Evolutionary conservation across 2,329 filamentous ascomycete species (phyloP), one percentile per base, ranked within the genome.

Genomic region (Hypoxylon sp.): DNA sequence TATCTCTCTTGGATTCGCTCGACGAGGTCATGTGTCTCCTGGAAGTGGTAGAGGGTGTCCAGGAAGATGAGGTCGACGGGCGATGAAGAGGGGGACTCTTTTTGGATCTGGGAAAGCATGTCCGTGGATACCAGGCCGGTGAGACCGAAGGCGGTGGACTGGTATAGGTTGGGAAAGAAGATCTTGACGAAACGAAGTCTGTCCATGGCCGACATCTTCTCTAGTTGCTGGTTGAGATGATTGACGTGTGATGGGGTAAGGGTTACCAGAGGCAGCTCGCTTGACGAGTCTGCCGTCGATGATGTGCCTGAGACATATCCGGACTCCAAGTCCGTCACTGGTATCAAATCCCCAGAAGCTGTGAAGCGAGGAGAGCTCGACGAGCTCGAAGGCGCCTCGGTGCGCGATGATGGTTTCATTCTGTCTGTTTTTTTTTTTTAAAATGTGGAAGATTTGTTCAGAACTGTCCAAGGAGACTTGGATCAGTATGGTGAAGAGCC

Each of bases 161-260:
- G 90, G 76, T 84, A 97, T 32, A 97, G 84, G 69, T 88, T 88
- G 66, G 94, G 94, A 65, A 99, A 88, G 64, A 93, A 88, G 64
- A 89, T 87, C 69, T 93, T 89, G 79, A 88, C 91, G 89, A 96
- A 97, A 75, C 86, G 88, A 55, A 99, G 83, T 65, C 97, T 88
- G 60, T 97, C 93, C 81, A 93, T 80, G 55, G 94, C 90, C 69
- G 92, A 85, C 72, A 97, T 89, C 68, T 87, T 83, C 72, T 94
- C 89, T 63, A 99, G 78, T 73, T 96, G 91, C 59, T 85, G 76
- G 79, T 99, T 99, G 71, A 99, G 81, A 73, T 93, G 93, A 66
- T 90, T 87, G 63, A 97, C 79, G 72, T 99, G 93, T 58, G 88
- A 83, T 71, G 88, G 88, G 61, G 90, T 93, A 77, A 99, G 91